Evolutionary conservation across 2,329 filamentous ascomycete genomes (phyloP), one percentile per base, ranked within the genome.

Genomic region (Elsinoe perseae): DNA sequence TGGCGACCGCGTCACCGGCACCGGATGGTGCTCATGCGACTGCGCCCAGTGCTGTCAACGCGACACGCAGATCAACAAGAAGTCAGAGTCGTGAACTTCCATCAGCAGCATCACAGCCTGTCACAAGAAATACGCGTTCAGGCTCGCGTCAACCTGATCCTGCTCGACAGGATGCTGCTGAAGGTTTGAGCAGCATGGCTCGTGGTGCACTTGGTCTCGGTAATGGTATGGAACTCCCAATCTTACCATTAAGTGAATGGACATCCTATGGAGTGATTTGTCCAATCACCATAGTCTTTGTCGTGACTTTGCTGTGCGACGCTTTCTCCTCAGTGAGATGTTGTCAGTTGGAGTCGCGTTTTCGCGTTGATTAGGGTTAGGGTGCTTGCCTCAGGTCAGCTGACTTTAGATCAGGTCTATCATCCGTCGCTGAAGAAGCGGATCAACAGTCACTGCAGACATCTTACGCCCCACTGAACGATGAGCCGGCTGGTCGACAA

Each of bases 381-480:
- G 36, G 20, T 32, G n/a, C n/a, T n/a, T n/a, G n/a, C n/a, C n/a
- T n/a, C n/a, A 9, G 32, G 44, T 23, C 12, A 38, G 14, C 50
- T 53, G 32, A 53, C 28, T 21, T 16, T 23, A 9, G 18, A 16
- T 8, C 16, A 64, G 62, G 63, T 36, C 60, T 64, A 23, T 50
- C 53, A 8, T 54, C 61, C 23, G 61, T 62, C 14, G 50, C 56
- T 18, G 64, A 64, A 55, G 59, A 62, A 14, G 23, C 40, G n/a
- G 43, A 40, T 21, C 42, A n/a, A n/a, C n/a, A 40, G 10, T 23
- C 46, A 27, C 8, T 23, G n/a, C n/a, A 40, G 8, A 30, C 44
- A 27, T 27, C 44, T 16, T 36, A 25, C 10, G 55, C 44, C n/a
- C 30, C 44, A 16, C 42, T 50, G 20, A 43, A 55, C 34, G 46